Percentiles rank a stretch among this genome's conserved stretches.
Conservation (phyloP, 129 eudicot genomes). For the Flaveria linearis region DNA sequence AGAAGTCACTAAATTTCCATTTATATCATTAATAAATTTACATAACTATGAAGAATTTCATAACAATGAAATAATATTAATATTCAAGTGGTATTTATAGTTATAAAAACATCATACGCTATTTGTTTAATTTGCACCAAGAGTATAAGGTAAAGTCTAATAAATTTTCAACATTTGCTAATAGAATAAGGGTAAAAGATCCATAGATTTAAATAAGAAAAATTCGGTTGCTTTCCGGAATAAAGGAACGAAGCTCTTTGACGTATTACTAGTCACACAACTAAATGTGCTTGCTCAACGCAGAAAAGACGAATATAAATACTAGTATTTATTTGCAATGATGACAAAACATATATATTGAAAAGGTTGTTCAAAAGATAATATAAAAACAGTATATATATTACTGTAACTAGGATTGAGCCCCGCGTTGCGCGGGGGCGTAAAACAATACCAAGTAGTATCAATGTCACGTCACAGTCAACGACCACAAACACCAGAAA, state of each 20-base stretch:
- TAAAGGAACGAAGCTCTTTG: background rate
- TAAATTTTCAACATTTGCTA: background rate
- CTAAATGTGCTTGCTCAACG: background rate
- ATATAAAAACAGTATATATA: no score
- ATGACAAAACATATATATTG: background rate
- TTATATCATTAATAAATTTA: no score
- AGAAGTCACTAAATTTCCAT: no score
- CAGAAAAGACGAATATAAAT: background rate
- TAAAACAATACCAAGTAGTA: no score
- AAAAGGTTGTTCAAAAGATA: slow-evolving; percentile 4
- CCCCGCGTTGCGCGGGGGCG: no score
- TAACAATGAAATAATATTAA: no score
- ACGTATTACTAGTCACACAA: slow-evolving; percentile 2
- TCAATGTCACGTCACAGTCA: no score
- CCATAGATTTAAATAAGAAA: background rate
- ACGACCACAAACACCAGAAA: no score
- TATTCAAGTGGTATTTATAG: no score
- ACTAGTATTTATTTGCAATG: background rate
- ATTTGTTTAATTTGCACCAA: background rate
- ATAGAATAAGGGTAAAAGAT: background rate
- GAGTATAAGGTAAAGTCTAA: background rate
- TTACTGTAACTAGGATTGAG: no score
- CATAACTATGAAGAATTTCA: no score
- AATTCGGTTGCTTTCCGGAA: background rate
- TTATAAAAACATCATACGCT: no score